Conservation (phyloP, 805 yeast species). For the Kuraishia floccosa region DNA sequence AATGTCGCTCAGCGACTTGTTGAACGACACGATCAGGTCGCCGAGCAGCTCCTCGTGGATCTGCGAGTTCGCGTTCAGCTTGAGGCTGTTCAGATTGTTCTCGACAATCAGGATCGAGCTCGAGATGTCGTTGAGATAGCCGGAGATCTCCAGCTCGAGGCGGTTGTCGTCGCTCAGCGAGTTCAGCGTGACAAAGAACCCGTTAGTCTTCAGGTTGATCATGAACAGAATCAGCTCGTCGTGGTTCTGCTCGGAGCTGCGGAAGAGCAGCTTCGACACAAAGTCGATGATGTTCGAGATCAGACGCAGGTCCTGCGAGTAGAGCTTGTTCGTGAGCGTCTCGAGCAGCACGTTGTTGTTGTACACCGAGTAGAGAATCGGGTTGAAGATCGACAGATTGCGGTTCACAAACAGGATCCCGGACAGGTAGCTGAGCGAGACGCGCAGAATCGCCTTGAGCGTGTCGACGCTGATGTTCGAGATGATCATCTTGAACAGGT, state of each 20-base stretch:
- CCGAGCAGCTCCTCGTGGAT: slow-evolving; percentile 28
- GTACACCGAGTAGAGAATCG: slow-evolving; percentile 15
- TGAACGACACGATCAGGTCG: slow-evolving; percentile 25
- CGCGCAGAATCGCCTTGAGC: slow-evolving; percentile 12
- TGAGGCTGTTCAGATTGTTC: slow-evolving; percentile 20
- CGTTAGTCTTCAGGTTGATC: slow-evolving; percentile 33
- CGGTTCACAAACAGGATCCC: slow-evolving; percentile 29
- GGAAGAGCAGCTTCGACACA: slow-evolving; percentile 29
- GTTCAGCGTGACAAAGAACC: slow-evolving; percentile 31
- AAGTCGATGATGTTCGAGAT: slow-evolving; percentile 30
- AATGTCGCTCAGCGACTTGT: slow-evolving; percentile 26
- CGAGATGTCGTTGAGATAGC: slow-evolving; percentile 5
- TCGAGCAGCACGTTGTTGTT: slow-evolving; percentile 27
- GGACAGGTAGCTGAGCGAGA: slow-evolving; percentile 25
- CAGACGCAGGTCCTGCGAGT: slow-evolving; percentile 30
- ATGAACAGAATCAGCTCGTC: slow-evolving; percentile 29
- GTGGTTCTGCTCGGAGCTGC: slow-evolving; percentile 28
- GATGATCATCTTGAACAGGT: slow-evolving; percentile 9
- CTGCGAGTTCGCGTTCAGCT: slow-evolving; percentile 24
- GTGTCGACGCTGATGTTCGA: slow-evolving; percentile 11
- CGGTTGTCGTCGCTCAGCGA: slow-evolving; percentile 23
- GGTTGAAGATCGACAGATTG: slow-evolving; percentile 14
- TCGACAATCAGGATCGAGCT: slow-evolving; percentile 22
- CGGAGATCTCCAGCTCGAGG: slow-evolving; percentile 7
- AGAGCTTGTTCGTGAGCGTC: slow-evolving; percentile 28